Conservation (phyloP, 345 rosid genomes). For the Salix koriyanagi region DNA sequence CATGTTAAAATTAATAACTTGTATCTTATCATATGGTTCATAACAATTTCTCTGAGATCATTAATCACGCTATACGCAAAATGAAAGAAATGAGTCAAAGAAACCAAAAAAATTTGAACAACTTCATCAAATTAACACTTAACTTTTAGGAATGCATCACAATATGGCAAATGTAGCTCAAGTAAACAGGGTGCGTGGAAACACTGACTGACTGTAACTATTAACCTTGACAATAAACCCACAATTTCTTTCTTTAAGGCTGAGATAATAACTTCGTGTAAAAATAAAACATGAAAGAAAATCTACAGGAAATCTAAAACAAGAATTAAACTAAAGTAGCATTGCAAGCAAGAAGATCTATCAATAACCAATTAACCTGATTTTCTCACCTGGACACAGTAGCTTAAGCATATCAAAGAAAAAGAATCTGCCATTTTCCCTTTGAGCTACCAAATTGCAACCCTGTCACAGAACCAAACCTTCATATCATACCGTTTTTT, state of each 20-base stretch:
- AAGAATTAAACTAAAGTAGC: no score
- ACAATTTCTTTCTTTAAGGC: no score
- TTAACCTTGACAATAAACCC: no score
- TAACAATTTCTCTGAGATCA: not conserved
- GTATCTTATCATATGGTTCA: not conserved
- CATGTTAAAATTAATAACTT: not conserved
- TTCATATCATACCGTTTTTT: no score
- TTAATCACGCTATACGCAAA: no score
- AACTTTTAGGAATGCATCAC: no score
- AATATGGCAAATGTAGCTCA: no score
- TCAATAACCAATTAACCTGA: not conserved
- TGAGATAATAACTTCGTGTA: no score
- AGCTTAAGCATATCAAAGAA: constrained; percentile 69
- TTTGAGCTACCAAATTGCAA: constrained; percentile 65
- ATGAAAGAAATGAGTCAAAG: not conserved
- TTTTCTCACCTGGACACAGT: constrained; percentile 70
- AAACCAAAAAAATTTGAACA: not conserved
- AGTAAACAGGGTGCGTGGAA: no score
- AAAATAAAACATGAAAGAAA: not conserved
- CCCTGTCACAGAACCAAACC: constrained; percentile 43
- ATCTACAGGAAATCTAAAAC: not conserved
- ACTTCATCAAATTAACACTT: no score
- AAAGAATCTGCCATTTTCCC: constrained; percentile 50
- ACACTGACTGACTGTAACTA: no score
- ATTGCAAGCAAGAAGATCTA: not conserved